These are phyloP conservation scores for Neurospora crassa DNA, from an alignment of 2,329 filamentous ascomycete species.

Conservation along the genomic window DNA sequence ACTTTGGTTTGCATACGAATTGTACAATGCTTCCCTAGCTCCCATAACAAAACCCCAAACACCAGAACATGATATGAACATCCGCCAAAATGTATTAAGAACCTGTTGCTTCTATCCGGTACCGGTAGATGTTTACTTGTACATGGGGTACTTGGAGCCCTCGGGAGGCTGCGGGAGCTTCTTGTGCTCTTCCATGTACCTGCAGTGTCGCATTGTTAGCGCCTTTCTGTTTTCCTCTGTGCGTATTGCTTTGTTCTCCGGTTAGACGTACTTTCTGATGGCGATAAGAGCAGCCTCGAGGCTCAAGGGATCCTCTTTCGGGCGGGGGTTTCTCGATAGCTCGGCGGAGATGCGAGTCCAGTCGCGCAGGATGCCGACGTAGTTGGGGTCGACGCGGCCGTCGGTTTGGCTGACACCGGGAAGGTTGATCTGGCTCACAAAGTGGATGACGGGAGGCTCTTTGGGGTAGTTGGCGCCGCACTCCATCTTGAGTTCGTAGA, in stretches of 20 bases:
- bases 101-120: not conserved
- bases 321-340: slow-evolving; percentile 24
- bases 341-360: slow-evolving; percentile 97
- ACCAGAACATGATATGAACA: not conserved
- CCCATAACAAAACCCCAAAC: not conserved
- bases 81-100: not conserved
- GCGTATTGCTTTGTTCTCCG: not conserved
- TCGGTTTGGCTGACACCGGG: slow-evolving; percentile 78
- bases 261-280: slow-evolving; percentile 23
- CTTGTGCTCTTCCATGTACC: slow-evolving; percentile 95
- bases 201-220: slow-evolving; percentile 26
- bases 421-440: slow-evolving; percentile 92
- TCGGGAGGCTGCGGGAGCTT: slow-evolving; percentile 92
- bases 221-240: not conserved
- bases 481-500: slow-evolving; percentile 96
- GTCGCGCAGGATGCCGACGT: slow-evolving; percentile 74
- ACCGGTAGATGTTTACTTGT: slow-evolving; percentile 18
- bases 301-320: slow-evolving; percentile 25
- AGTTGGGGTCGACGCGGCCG: slow-evolving; percentile 74
- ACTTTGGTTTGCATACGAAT: not conserved
- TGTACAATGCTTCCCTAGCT: not conserved
- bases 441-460: slow-evolving; percentile 78
- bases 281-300: slow-evolving; percentile 27
- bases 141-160: slow-evolving; percentile 45
- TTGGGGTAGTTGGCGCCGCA: slow-evolving; percentile 88